Percentiles rank a stretch among this genome's conserved stretches.
Conservation (phyloP, 2,329 filamentous ascomycete genomes). For the Endocalyx cinctus region DNA sequence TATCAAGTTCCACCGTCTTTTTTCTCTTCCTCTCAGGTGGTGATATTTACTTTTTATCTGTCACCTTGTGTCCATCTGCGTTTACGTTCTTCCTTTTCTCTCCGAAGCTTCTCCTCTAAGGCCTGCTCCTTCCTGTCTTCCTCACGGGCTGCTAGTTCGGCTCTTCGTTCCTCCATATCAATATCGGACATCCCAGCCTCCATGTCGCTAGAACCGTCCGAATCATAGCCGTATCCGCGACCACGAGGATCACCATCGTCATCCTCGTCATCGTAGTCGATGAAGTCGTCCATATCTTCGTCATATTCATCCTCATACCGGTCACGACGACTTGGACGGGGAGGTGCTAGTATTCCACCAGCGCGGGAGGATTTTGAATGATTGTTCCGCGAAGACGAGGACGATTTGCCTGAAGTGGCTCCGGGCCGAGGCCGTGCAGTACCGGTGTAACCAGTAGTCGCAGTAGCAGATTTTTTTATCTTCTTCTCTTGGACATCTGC, state of each 20-base stretch:
- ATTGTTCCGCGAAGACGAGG: slow-evolving; percentile 14
- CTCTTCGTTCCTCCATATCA: slow-evolving; percentile 63
- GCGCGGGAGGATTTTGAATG: slow-evolving; percentile 16
- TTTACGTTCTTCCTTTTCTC: slow-evolving; percentile 27
- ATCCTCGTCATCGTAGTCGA: slow-evolving; percentile 57
- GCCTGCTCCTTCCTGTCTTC: slow-evolving; percentile 62
- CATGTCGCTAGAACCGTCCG: slow-evolving; percentile 70
- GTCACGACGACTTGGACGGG: slow-evolving; percentile 17
- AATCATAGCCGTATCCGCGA: slow-evolving; percentile 51
- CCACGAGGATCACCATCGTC: slow-evolving; percentile 34
- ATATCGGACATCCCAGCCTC: slow-evolving; percentile 72
- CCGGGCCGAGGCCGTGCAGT: slow-evolving; percentile 56
- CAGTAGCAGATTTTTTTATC: slow-evolving; percentile 54
- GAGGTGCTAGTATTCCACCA: slow-evolving; percentile 34
- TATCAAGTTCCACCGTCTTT: no score
- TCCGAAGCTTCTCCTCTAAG: slow-evolving; percentile 29
- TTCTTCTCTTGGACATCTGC: slow-evolving; percentile 47
- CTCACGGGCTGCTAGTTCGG: slow-evolving; percentile 56
- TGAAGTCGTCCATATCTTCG: slow-evolving; percentile 55
- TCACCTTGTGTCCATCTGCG: slow-evolving; percentile 15
- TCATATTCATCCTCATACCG: slow-evolving; percentile 59
- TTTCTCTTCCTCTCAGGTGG: no score
- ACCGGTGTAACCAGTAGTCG: slow-evolving; percentile 62
- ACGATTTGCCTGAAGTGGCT: slow-evolving; percentile 25
- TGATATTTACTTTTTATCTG: no score